Evolutionary conservation across 352 stramenopile species (phyloP).

Genomic region (Aphanomyces cochlioides): DNA sequence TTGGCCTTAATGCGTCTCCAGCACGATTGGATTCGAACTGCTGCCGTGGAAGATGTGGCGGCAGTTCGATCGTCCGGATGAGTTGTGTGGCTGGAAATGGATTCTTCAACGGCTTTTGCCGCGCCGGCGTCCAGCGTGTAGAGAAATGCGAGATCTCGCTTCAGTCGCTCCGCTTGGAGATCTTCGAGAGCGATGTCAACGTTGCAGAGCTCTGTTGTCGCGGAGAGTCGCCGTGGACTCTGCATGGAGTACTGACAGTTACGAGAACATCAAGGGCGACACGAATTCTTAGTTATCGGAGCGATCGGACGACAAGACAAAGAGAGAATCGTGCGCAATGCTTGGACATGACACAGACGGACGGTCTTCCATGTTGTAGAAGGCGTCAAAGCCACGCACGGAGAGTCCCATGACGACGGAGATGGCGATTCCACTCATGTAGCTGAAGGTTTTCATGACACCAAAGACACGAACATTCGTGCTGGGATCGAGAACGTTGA

Average conservation of each 20-base stretch:
- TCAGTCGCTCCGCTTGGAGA: neutral
- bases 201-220: too few relatives aligned
- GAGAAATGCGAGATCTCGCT: slow-evolving; percentile 3
- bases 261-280: too few relatives aligned
- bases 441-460: slow-evolving; percentile 13
- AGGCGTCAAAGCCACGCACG: slow-evolving; percentile 21
- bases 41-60: neutral
- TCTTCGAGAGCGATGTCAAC: too few relatives aligned
- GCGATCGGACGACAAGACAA: slow-evolving; percentile 12
- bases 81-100: neutral
- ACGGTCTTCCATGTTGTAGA: slow-evolving; percentile 4
- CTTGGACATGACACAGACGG: neutral
- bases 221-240: too few relatives aligned
- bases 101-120: neutral
- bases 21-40: neutral
- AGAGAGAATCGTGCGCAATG: neutral
- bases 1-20: neutral
- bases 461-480: neutral
- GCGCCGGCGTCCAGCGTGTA: neutral
- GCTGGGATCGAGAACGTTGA: neutral
- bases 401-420: slow-evolving; percentile 20
- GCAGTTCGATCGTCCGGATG: neutral
- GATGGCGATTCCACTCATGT: slow-evolving; percentile 19
- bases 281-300: neutral
- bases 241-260: too few relatives aligned